Conservation (phyloP, 306 rosid genomes). For the Prunus fruticosa region DNA sequence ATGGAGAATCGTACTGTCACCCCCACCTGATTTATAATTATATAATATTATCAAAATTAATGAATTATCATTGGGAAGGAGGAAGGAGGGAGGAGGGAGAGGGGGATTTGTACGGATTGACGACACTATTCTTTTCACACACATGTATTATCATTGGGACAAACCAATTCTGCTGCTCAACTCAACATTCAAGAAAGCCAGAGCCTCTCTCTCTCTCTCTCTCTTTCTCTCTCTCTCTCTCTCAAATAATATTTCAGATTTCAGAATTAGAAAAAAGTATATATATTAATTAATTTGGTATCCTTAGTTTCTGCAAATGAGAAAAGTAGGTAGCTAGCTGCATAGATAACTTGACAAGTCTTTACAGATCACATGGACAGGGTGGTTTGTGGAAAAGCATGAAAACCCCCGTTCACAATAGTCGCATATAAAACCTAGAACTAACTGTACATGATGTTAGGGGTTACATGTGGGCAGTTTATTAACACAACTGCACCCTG, state of each 20-base stretch:
- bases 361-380: slow-evolving; percentile 13
- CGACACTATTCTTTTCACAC: slow-evolving; percentile 47
- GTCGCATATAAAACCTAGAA: background rate
- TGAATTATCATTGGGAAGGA: background rate
- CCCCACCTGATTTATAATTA: slow-evolving; percentile 29
- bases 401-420: background rate
- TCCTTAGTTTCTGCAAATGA: background rate
- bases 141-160: slow-evolving; percentile 34
- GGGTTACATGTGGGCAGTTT: background rate
- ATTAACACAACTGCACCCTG: background rate
- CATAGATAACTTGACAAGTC: background rate
- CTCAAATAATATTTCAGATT: too few species aligned
- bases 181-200: slow-evolving; percentile 2
- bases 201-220: background rate
- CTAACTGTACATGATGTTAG: background rate
- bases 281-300: too few species aligned
- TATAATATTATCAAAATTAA: background rate
- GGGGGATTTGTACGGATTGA: slow-evolving; percentile 53
- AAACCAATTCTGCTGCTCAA: slow-evolving; percentile 25
- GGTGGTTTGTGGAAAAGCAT: slow-evolving; percentile 5
- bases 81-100: slow-evolving; percentile 19
- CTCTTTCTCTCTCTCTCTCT: too few species aligned
- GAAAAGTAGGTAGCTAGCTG: background rate
- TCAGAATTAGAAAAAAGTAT: too few species aligned
- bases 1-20: slow-evolving; percentile 43